These are phyloP conservation scores for Globomyces sp. DNA, from an alignment of 371 early-diverging fungal species.

Conservation along the genomic window DNA sequence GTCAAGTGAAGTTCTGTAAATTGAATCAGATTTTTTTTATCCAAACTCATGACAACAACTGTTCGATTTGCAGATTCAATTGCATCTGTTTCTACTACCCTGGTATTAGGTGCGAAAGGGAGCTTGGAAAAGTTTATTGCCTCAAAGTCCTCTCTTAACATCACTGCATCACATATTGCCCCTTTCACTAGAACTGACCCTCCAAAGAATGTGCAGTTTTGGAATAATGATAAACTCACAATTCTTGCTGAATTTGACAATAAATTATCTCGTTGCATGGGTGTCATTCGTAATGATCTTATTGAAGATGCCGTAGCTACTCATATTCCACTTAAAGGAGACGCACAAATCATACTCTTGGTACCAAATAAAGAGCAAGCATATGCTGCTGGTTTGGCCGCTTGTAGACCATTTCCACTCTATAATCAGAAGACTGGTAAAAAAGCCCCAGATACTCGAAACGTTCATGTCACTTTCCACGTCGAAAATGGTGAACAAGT, in stretches of 20 bases:
- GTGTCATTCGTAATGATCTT: constrained; percentile 8
- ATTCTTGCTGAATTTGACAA: constrained; percentile 3
- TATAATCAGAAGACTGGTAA: constrained; percentile 32
- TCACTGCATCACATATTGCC: too few relatives aligned
- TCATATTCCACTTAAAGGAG: neutral
- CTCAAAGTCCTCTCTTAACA: too few relatives aligned
- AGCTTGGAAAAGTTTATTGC: too few relatives aligned
- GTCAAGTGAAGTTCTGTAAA: too few relatives aligned
- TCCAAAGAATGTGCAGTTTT: neutral
- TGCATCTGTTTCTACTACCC: too few relatives aligned
- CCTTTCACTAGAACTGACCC: neutral
- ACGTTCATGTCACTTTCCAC: constrained; percentile 20
- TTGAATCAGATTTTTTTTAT: too few relatives aligned
- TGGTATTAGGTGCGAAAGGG: too few relatives aligned
- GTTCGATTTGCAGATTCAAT: too few relatives aligned
- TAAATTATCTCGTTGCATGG: constrained; percentile 3
- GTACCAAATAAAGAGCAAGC: constrained; percentile 25
- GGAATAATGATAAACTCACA: neutral
- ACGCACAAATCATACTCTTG: constrained; percentile 10
- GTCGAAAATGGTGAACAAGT: constrained; percentile 18
- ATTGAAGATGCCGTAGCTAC: neutral
- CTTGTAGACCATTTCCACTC: constrained; percentile 39
- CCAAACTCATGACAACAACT: too few relatives aligned
- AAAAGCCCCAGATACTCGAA: constrained; percentile 8
- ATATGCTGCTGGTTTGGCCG: constrained; percentile 28